A percentile compares a stretch with the other conserved stretches of the same genome.
phyloP scores from a whole-genome alignment of 176 grass and related monocot genomes.

The Rhipidocladum racemiflorum region DNA sequence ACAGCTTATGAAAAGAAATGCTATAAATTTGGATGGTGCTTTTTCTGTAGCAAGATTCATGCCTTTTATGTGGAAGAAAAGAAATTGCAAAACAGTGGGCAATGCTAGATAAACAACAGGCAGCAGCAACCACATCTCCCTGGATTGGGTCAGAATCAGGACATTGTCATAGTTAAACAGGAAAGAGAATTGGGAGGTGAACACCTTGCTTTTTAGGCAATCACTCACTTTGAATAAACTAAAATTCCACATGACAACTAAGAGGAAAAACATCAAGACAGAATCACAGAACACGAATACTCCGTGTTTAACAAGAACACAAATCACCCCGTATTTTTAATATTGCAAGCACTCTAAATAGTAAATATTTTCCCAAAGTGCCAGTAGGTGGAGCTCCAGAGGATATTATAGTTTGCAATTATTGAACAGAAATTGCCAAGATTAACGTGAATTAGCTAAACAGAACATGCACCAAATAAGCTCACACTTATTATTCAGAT shows the following conservation, averaged over 20 bases:
- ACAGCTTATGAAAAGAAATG: neutral
- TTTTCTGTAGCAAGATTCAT: neutral
- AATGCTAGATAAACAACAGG: neutral
- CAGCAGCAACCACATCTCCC: neutral
- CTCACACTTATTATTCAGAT: neutral
- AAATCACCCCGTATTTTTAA: too few species aligned
- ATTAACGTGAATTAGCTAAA: neutral
- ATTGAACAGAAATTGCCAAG: neutral
- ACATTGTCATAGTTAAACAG: neutral
- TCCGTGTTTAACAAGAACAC: neutral
- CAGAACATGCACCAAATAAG: neutral
- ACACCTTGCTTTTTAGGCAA: neutral
- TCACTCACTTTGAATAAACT: neutral
- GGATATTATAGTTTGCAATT: neutral
- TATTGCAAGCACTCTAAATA: neutral
- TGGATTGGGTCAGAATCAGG: constrained; percentile 5
- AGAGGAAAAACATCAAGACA: too few species aligned
- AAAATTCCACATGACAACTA: neutral
- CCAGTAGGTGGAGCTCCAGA: neutral
- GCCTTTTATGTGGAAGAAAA: neutral
- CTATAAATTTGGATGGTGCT: neutral
- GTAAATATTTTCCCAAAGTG: neutral
- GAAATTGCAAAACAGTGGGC: neutral
- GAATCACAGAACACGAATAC: neutral
- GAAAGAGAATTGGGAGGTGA: neutral